Percentiles rank a stretch among this genome's conserved stretches.
Conservation (phyloP, 305 asterid genomes). For the Solanum hybrid region DNA sequence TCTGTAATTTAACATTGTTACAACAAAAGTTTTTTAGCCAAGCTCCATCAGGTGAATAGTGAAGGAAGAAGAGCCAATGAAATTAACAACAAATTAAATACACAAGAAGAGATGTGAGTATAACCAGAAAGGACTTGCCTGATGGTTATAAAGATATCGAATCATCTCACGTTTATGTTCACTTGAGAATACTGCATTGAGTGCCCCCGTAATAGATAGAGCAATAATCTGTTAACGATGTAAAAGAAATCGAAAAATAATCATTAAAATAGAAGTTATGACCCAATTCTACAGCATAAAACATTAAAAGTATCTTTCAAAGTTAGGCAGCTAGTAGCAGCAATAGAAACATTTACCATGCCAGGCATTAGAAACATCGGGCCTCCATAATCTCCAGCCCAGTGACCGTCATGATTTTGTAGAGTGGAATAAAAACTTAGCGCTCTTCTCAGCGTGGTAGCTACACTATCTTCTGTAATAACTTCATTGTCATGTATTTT, state of each 20-base stretch:
- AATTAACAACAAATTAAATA: conserved; percentile 6
- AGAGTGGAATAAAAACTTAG: conserved; percentile 62
- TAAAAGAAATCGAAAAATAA: background rate
- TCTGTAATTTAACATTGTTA: conserved; percentile 40
- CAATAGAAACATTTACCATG: conserved; percentile 41
- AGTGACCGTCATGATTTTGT: conserved; percentile 83
- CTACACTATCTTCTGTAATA: conserved; percentile 61
- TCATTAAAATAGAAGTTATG: background rate
- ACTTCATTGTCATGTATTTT: conserved; percentile 59
- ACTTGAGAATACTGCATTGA: conserved; percentile 66
- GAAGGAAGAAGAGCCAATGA: conserved; percentile 6
- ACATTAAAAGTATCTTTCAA: conserved; percentile 2
- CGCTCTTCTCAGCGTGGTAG: conserved; percentile 61
- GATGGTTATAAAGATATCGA: conserved; percentile 95
- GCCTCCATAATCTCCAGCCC: conserved; percentile 96
- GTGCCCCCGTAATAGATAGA: conserved; percentile 72
- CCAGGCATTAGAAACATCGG: conserved; percentile 96
- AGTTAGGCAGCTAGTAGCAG: conserved; percentile 2
- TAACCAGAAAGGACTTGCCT: conserved; percentile 34
- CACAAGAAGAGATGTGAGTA: background rate
- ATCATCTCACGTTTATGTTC: conserved; percentile 84
- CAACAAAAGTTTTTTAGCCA: conserved; percentile 4
- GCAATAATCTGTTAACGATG: conserved; percentile 53
- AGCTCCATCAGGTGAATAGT: background rate
- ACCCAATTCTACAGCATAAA: background rate